Evolutionary conservation across 768 basidiomycete genomes (phyloP).

Genomic region (Suillus placidus): DNA sequence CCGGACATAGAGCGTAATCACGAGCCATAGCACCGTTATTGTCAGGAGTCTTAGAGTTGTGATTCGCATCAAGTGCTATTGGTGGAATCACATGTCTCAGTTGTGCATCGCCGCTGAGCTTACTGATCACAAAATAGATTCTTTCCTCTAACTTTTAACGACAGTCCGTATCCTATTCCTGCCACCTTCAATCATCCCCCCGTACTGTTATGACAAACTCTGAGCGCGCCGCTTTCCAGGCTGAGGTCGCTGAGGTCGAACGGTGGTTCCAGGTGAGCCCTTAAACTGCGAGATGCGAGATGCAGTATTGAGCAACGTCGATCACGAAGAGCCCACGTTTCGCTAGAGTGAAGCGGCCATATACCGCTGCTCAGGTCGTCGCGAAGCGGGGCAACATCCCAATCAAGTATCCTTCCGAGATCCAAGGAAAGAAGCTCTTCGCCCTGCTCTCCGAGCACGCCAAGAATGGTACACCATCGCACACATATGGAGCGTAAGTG

Average conservation of each 20-base stretch:
- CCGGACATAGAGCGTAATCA: conserved; percentile 30
- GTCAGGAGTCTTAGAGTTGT: not conserved
- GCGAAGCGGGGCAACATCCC: conserved; percentile 88
- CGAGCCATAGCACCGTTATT: conserved; percentile 9
- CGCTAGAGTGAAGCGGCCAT: conserved; percentile 83
- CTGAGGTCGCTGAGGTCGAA: conserved; percentile 85
- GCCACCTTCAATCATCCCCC: conserved; percentile 17
- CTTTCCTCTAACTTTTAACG: conserved; percentile 6
- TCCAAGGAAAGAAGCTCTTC: conserved; percentile 88
- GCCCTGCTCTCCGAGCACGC: conserved; percentile 73
- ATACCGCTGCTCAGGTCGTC: conserved; percentile 92
- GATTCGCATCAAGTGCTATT: conserved; percentile 10
- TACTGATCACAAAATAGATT: conserved; percentile 4
- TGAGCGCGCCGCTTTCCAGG: conserved; percentile 71
- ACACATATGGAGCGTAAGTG: conserved; percentile 98
- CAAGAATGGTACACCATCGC: conserved; percentile 76
- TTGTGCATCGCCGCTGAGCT: not conserved
- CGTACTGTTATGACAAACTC: conserved; percentile 50
- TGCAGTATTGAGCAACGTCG: not conserved
- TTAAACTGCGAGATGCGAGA: conserved; percentile 4
- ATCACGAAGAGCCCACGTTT: conserved; percentile 80
- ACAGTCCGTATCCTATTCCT: conserved; percentile 28
- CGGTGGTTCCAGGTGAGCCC: conserved; percentile 86
- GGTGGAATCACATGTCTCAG: conserved; percentile 50
- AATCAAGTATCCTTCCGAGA: conserved; percentile 84